phyloP scores from a whole-genome alignment of 2,329 filamentous ascomycete genomes.

The Alternaria rosae region DNA sequence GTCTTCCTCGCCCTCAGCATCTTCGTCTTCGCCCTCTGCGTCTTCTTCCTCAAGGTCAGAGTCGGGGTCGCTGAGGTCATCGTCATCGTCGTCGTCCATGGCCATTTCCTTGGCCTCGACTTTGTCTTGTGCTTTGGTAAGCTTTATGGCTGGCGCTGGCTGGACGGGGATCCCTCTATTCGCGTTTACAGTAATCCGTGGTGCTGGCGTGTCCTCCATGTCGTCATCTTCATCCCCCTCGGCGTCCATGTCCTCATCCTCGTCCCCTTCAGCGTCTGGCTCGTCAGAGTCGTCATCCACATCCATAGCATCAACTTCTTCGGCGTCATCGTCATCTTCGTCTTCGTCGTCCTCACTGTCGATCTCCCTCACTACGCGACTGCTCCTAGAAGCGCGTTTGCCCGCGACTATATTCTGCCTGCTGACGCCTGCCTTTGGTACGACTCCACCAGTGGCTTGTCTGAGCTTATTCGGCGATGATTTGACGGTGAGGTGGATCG shows the following conservation, averaged over 20 bases:
- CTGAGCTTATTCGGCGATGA: constrained; percentile 58
- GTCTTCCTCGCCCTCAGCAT: constrained; percentile 53
- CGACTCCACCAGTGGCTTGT: constrained; percentile 53
- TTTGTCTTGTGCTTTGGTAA: constrained; percentile 46
- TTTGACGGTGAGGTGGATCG: constrained; percentile 59
- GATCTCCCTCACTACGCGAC: constrained; percentile 50
- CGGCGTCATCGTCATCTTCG: constrained; percentile 49
- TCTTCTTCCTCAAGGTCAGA: constrained; percentile 55
- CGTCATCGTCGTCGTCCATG: constrained; percentile 58
- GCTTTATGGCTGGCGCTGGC: constrained; percentile 42
- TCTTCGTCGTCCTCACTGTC: constrained; percentile 53
- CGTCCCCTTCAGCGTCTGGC: constrained; percentile 44
- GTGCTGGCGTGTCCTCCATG: constrained; percentile 43
- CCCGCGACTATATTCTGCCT: constrained; percentile 48
- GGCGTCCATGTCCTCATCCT: constrained; percentile 51
- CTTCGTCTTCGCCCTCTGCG: constrained; percentile 56
- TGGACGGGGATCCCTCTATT: constrained; percentile 44
- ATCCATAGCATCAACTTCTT: constrained; percentile 51
- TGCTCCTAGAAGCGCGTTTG: constrained; percentile 49
- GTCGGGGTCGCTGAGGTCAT: constrained; percentile 51
- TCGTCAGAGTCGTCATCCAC: constrained; percentile 51
- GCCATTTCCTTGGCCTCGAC: constrained; percentile 61
- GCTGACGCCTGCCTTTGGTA: constrained; percentile 41
- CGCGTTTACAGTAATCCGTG: constrained; percentile 33
- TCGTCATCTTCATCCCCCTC: constrained; percentile 51